Conservation (phyloP, 805 yeast genomes). For the Wickerhamomyces chambardii region DNA sequence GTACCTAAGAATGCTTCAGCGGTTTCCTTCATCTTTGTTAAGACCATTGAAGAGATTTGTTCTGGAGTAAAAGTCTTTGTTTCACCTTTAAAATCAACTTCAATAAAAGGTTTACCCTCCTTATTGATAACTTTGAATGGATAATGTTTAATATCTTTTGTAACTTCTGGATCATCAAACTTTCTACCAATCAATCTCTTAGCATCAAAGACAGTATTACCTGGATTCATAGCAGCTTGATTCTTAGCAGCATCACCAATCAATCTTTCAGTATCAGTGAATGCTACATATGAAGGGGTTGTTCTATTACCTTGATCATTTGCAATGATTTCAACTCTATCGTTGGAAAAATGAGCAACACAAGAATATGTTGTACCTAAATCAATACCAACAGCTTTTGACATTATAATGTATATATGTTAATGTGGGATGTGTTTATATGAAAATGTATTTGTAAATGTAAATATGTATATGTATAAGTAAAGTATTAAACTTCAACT, state of each 20-base stretch:
- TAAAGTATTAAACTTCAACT: too few relatives aligned
- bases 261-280: slow-evolving; percentile 90
- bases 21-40: slow-evolving; percentile 86
- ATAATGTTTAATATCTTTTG: slow-evolving; percentile 75
- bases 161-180: slow-evolving; percentile 72
- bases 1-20: slow-evolving; percentile 85
- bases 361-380: slow-evolving; percentile 97
- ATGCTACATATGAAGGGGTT: slow-evolving; percentile 94
- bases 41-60: slow-evolving; percentile 90
- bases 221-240: slow-evolving; percentile 96
- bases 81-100: slow-evolving; percentile 87
- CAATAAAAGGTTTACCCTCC: slow-evolving; percentile 79
- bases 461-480: too few relatives aligned
- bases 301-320: slow-evolving; percentile 99
- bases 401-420: slow-evolving; percentile 21
- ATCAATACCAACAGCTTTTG: slow-evolving; percentile 74
- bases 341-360: slow-evolving; percentile 83
- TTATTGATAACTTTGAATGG: slow-evolving; percentile 77
- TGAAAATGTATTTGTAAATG: too few relatives aligned
- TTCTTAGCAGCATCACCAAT: slow-evolving; percentile 98
- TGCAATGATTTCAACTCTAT: slow-evolving; percentile 90
- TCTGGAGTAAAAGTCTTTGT: slow-evolving; percentile 84
- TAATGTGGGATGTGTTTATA: background rate
- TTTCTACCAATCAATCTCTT: slow-evolving; percentile 90
- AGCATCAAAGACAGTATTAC: slow-evolving; percentile 91